phyloP scores from a whole-genome alignment of 441 rosid species.

The Daphne laureola region DNA sequence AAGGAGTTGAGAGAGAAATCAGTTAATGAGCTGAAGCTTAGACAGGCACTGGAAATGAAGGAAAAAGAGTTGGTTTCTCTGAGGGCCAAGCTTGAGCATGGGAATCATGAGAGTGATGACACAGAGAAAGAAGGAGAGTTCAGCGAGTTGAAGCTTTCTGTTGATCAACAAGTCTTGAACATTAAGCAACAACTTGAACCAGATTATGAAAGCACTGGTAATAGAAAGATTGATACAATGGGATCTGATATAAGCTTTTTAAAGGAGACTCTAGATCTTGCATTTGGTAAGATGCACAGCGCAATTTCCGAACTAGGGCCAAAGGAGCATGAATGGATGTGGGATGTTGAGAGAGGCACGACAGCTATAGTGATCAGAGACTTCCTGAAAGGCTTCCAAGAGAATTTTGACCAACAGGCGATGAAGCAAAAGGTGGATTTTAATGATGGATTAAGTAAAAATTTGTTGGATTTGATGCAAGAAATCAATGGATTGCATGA shows the following conservation, averaged over 20 bases:
- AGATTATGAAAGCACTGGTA: conserved; percentile 28
- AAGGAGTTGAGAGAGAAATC: conserved; percentile 41
- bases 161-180: conserved; percentile 65
- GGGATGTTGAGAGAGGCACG: conserved; percentile 49
- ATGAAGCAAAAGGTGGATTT: conserved; percentile 26
- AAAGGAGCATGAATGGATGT: conserved; percentile 58
- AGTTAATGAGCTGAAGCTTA: conserved; percentile 46
- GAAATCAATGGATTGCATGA: conserved; percentile 27
- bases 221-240: conserved; percentile 39
- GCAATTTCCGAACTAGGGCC: conserved; percentile 61
- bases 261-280: conserved; percentile 75
- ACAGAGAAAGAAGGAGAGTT: conserved; percentile 36
- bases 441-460: conserved; percentile 25
- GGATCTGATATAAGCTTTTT: conserved; percentile 51
- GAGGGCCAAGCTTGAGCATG: conserved; percentile 36
- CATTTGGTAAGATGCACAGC: conserved; percentile 71
- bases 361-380: conserved; percentile 37
- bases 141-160: conserved; percentile 56
- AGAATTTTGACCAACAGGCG: conserved; percentile 28
- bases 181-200: conserved; percentile 62
- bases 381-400: conserved; percentile 30
- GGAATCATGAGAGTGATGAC: conserved; percentile 21
- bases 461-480: conserved; percentile 31
- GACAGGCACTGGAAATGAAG: conserved; percentile 45
- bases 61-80: conserved; percentile 53